A percentile compares a stretch with the other conserved stretches of the same genome.
Conservation (phyloP, 768 basidiomycete genomes). For the Trametes punicea region DNA sequence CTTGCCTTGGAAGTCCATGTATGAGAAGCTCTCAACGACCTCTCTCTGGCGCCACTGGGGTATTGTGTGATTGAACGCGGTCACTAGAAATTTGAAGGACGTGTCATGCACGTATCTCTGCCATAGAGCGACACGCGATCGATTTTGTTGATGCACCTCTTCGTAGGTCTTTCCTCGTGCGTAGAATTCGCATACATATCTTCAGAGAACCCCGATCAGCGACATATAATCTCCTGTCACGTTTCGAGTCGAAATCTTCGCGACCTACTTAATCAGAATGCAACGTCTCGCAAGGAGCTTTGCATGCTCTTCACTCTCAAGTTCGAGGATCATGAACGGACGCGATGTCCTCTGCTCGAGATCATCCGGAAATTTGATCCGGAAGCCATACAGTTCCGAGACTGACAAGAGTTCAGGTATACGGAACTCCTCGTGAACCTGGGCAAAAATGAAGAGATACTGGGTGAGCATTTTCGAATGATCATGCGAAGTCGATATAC, state of each 20-base stretch:
- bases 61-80: constrained; percentile 72
- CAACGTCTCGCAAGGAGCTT: constrained; percentile 70
- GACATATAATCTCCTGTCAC: no score
- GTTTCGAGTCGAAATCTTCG: no score
- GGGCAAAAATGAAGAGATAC: constrained; percentile 76
- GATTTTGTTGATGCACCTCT: constrained; percentile 59
- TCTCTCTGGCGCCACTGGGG: constrained; percentile 60
- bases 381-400: constrained; percentile 69
- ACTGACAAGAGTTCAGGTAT: constrained; percentile 80
- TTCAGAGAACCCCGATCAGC: constrained; percentile 28
- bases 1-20: constrained; percentile 78
- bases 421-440: constrained; percentile 77
- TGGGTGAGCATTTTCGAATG: constrained; percentile 8
- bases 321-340: constrained; percentile 71
- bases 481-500: no score
- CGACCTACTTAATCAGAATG: constrained; percentile 77
- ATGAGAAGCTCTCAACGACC: constrained; percentile 76
- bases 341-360: constrained; percentile 45
- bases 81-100: constrained; percentile 79
- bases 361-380: constrained; percentile 45
- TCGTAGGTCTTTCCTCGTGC: constrained; percentile 68
- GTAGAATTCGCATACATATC: constrained; percentile 77
- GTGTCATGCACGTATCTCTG: constrained; percentile 56
- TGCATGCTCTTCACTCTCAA: constrained; percentile 74
- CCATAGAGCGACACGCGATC: constrained; percentile 47